Evolutionary conservation across 345 rosid species (phyloP).

Genomic region (Ricinus communis): DNA sequence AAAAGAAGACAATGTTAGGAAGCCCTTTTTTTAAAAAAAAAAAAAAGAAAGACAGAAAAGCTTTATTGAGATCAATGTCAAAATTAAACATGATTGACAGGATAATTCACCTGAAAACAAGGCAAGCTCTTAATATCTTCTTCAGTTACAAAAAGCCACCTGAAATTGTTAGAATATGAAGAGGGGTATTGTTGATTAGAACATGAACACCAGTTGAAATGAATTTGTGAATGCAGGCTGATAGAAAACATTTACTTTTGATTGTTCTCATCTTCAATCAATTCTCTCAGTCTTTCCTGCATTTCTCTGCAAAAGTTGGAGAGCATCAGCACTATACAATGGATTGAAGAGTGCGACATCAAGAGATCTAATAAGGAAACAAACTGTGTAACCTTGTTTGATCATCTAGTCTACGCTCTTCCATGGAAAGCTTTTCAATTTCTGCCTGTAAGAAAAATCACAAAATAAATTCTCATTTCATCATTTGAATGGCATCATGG

Average conservation of each 20-base stretch:
- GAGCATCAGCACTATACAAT: conserved; percentile 37
- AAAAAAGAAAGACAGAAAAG: conserved; percentile 17
- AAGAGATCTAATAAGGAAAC: conserved; percentile 25
- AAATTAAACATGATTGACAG: conserved; percentile 2
- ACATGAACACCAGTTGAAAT: conserved; percentile 2
- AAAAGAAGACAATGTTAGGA: conserved; percentile 14
- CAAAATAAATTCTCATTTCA: conserved; percentile 19
- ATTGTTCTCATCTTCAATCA: conserved; percentile 80
- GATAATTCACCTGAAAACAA: conserved; percentile 60
- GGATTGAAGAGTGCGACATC: conserved; percentile 21
- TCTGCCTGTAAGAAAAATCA: conserved; percentile 57
- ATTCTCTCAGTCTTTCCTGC: conserved; percentile 68
- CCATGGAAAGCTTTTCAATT: conserved; percentile 60
- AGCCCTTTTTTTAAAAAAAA: too few species aligned
- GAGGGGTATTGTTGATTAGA: conserved; percentile 6
- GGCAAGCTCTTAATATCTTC: conserved; percentile 85
- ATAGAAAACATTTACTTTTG: conserved; percentile 52
- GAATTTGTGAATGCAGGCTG: conserved; percentile 10
- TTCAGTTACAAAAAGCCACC: conserved; percentile 92
- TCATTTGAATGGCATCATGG: not conserved
- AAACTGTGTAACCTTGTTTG: conserved; percentile 63
- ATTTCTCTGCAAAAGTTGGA: conserved; percentile 57
- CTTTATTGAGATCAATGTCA: conserved; percentile 15
- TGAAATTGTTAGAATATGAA: conserved; percentile 34
- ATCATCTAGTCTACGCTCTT: conserved; percentile 72